Evolutionary conservation across 441 rosid genomes (phyloP), one percentile per base, ranked within the genome.

Genomic region (Pelargonium australe): DNA sequence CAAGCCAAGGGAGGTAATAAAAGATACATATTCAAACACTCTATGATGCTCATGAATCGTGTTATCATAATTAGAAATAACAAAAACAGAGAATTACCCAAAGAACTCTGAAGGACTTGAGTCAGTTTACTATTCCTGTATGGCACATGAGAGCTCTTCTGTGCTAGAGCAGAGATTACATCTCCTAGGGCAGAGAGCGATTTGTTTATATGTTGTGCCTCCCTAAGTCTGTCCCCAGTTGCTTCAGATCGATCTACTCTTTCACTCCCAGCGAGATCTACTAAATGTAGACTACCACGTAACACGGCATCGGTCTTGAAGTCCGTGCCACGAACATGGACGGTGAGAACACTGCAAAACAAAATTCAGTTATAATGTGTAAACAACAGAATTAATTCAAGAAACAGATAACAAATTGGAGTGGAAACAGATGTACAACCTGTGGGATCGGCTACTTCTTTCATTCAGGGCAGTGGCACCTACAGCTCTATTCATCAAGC

Each of bases 221-320:
- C 99, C 75, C 87, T 92, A 10, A 92, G 96, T 79, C 87, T 90
- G 72, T 70, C 76, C 25, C 91, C 98, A 3, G 92, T 73, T 28
- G 99, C 90, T 19, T 96, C 97, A 1, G 98, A 95, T 73, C 90
- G 90, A 76, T 95, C 90, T 16, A 95, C 82, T 74, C 98, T 89
- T 80, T 95, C 99, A 0, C 97, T 90, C 72, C 99, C 99, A 67
- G 98, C 98, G 74, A 95, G 98, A 74, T 95, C 98, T 53, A 92
- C 99, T 79, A 92, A 92, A 73, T 96, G 89, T 75, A 95, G 69
- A 74, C 82, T 87, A 71, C 98, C 98, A 23, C 88, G 90, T 75
- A 87, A 75, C 37, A 81, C 73, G 62, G 88, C 81, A 60, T 89
- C 89, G 34, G 83, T 86, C 68, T 82, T 83, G 80, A 86, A 63